Conservation (phyloP, 306 rosid genomes). For the Betula pendula region DNA sequence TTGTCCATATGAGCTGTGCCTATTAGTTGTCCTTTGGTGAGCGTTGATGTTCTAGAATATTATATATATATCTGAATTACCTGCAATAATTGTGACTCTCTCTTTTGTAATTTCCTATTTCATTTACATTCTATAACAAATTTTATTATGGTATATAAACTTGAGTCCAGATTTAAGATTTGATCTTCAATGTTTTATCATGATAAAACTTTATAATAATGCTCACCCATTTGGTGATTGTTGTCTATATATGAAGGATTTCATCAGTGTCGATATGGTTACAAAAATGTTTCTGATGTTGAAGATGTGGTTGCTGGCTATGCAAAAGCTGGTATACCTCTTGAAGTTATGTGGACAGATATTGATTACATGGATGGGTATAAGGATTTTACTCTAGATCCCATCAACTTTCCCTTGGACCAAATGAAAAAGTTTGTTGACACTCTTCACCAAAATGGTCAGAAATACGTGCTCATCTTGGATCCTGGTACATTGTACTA, state of each 20-base stretch:
- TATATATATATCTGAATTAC: too few relatives aligned
- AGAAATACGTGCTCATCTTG: conserved; percentile 74
- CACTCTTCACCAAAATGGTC: conserved; percentile 72
- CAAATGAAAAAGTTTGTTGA: conserved; percentile 59
- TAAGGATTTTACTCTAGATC: conserved; percentile 89
- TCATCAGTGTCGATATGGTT: conserved; percentile 85
- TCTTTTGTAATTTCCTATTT: too few relatives aligned
- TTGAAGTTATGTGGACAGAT: conserved; percentile 94
- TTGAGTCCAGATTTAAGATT: not conserved
- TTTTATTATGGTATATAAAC: not conserved
- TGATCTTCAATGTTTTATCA: not conserved
- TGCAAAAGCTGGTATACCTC: conserved; percentile 71
- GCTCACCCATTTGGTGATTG: conserved; percentile 13
- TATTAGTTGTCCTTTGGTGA: too few relatives aligned
- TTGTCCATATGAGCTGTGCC: too few relatives aligned
- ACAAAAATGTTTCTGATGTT: conserved; percentile 67
- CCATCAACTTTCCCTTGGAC: conserved; percentile 68
- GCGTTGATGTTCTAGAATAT: too few relatives aligned
- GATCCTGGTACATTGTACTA: conserved; percentile 65
- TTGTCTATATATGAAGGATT: conserved; percentile 53
- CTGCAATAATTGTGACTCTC: too few relatives aligned
- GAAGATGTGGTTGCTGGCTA: conserved; percentile 70
- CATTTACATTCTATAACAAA: not conserved
- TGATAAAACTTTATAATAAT: not conserved
- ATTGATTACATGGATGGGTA: conserved; percentile 90